Evolutionary conservation across 1,139 yeast species (phyloP).

Genomic region (Candida sanyaensis): DNA sequence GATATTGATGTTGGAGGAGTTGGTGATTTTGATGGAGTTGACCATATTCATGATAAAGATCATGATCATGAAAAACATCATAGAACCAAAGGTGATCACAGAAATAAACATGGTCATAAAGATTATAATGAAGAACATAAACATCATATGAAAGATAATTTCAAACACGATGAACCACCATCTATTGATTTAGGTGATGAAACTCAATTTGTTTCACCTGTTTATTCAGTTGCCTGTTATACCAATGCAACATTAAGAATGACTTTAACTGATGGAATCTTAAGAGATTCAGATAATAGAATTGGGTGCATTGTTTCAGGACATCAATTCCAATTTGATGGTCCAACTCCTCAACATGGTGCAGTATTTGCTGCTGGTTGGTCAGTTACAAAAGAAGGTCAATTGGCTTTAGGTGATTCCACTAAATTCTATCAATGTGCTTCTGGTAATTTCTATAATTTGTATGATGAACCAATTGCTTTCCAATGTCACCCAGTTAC

Average conservation of each 20-base stretch:
- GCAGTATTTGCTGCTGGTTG: constrained; percentile 46
- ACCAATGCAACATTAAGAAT: constrained; percentile 32
- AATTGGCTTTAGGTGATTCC: constrained; percentile 37
- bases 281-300: constrained; percentile 36
- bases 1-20: constrained; percentile 3
- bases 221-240: constrained; percentile 36
- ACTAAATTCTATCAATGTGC: constrained; percentile 44
- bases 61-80: neutral
- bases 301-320: constrained; percentile 46
- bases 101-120: constrained; percentile 6
- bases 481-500: constrained; percentile 38
- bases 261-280: constrained; percentile 33
- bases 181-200: constrained; percentile 4
- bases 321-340: constrained; percentile 49
- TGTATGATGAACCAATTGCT: constrained; percentile 36
- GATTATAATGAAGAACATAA: constrained; percentile 2
- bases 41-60: neutral
- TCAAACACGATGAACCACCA: constrained; percentile 4
- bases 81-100: neutral
- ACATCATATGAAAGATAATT: constrained; percentile 1
- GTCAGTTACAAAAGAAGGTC: constrained; percentile 39
- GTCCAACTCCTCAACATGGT: constrained; percentile 46
- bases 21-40: neutral
- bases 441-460: constrained; percentile 44
- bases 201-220: constrained; percentile 21